Base-by-base conservation (phyloP, 2,329 filamentous ascomycete genomes). In the Exophiala bonariae region DNA sequence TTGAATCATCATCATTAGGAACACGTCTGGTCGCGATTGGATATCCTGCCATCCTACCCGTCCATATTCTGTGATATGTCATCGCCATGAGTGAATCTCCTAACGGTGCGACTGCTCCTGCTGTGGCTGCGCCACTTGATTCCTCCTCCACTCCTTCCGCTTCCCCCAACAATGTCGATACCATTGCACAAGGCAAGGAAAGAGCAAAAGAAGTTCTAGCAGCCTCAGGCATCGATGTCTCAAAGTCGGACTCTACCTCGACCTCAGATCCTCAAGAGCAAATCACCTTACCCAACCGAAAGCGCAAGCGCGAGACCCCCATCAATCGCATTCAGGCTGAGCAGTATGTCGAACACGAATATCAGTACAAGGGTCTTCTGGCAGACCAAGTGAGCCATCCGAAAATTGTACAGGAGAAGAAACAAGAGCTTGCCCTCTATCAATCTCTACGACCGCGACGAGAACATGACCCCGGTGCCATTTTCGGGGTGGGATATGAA, bases 401-500 rank as follows among this genome's bases (percentile, higher is more conserved):
- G 54, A 74, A 77, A 40, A 68, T 83, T 46, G 78, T 84, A 55
- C 76, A 77, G 56, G 75, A 81, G 57, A 86, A 84, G 69, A 80
- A 80, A 56, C 75, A 80, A 40, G 85, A 86, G 68, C 78, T 83
- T 49, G 79, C 85, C 50, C 84, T 89, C 63, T 89, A 92, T 73
- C 76, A 81, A 49, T 68, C 76, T 39, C 64, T 89, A 57, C 70
- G 86, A 76, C 68, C 81, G 76, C 71, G 79, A 41, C 73, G 78
- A 35, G 72, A 77, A 37, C 62, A 72, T 50, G 75, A 82, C 55
- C 80, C 82, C 13, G 80, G 75, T 31, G 73, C 76, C 9, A 67
- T 85, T 22, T 85, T 82, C 63, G 82, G 82, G 22, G 71, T 74
- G 59, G 93, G 93, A 44, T 99, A 95, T 66, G 83, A 81, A 63